A percentile compares a stretch with the other conserved stretches of the same genome.
Evolutionary conservation across 495 filamentous ascomycete genomes (phyloP).

Genomic region (Penicillium soppii): DNA sequence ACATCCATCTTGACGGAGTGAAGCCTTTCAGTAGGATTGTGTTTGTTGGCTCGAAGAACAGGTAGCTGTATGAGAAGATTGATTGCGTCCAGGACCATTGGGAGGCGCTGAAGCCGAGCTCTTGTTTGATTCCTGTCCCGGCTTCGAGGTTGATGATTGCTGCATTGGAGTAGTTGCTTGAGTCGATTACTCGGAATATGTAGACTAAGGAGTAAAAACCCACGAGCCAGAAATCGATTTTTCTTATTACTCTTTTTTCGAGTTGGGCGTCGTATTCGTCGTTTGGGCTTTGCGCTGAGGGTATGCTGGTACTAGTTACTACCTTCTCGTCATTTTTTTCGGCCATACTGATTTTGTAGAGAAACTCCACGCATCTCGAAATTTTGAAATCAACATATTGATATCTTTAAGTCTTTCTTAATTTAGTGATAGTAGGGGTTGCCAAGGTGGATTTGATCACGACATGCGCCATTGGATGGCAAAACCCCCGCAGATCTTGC

Average conservation of each 20-base stretch:
- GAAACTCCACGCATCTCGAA: background rate
- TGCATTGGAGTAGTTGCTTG: constrained; percentile 43
- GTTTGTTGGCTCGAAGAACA: constrained; percentile 43
- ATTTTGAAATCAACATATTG: background rate
- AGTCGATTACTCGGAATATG: constrained; percentile 41
- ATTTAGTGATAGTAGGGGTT: background rate
- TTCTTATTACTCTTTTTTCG: constrained; percentile 33
- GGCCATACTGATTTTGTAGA: constrained; percentile 4
- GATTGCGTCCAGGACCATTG: constrained; percentile 46
- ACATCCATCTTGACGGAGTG: constrained; percentile 45
- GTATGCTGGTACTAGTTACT: constrained; percentile 3
- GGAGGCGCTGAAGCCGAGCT: constrained; percentile 32
- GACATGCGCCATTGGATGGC: constrained; percentile 12
- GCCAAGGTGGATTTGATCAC: constrained; percentile 27
- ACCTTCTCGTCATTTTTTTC: constrained; percentile 3
- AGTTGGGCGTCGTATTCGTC: constrained; percentile 10
- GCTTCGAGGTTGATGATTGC: constrained; percentile 48
- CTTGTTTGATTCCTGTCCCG: constrained; percentile 43
- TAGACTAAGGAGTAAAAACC: constrained; percentile 45
- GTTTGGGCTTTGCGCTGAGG: background rate
- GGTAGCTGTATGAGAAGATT: constrained; percentile 42
- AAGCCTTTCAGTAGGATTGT: constrained; percentile 36
- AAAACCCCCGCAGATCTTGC: background rate
- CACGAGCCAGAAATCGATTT: constrained; percentile 43
- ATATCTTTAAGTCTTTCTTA: background rate